A percentile compares a stretch with the other conserved stretches of the same genome.
These are phyloP conservation scores for Artemisia annua DNA, from an alignment of 129 eudicot species.

Conservation along the genomic window DNA sequence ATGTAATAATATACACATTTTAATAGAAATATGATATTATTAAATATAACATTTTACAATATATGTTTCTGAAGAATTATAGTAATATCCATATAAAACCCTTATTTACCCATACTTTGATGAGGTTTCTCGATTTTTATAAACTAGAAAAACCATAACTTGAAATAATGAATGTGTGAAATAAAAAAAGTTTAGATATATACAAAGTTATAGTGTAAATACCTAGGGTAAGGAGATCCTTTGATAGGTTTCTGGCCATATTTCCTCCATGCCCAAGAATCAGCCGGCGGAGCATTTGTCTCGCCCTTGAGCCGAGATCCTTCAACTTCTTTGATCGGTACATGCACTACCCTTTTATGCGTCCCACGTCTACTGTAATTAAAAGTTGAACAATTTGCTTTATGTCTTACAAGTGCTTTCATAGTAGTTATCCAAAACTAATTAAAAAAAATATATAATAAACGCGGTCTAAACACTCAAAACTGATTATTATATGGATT, in stretches of 20 bases:
- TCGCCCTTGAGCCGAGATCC: slow-evolving; percentile 72
- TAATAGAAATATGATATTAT: neutral
- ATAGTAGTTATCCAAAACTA: too few relatives aligned
- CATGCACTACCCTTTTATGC: slow-evolving; percentile 72
- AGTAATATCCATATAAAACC: neutral
- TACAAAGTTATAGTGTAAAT: slow-evolving; percentile 1
- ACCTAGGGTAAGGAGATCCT: slow-evolving; percentile 98
- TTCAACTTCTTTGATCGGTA: slow-evolving; percentile 80
- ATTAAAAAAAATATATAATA: too few relatives aligned
- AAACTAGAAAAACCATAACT: neutral
- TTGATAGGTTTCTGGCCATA: slow-evolving; percentile 98
- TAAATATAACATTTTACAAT: neutral
- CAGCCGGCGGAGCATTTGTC: slow-evolving; percentile 78
- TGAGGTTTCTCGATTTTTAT: neutral
- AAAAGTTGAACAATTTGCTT: slow-evolving; percentile 14
- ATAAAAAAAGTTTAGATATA: neutral
- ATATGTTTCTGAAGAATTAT: neutral
- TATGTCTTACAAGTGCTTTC: neutral
- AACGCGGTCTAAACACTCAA: too few relatives aligned
- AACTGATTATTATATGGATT: too few relatives aligned
- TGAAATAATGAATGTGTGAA: neutral
- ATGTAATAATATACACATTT: neutral
- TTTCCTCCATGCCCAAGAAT: slow-evolving; percentile 99
- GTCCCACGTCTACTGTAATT: slow-evolving; percentile 49
- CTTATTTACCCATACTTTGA: slow-evolving; percentile 17